A percentile compares a stretch with the other conserved stretches of the same genome.
Conservation (phyloP, 352 stramenopile species). For the Phytophthora europaea region DNA sequence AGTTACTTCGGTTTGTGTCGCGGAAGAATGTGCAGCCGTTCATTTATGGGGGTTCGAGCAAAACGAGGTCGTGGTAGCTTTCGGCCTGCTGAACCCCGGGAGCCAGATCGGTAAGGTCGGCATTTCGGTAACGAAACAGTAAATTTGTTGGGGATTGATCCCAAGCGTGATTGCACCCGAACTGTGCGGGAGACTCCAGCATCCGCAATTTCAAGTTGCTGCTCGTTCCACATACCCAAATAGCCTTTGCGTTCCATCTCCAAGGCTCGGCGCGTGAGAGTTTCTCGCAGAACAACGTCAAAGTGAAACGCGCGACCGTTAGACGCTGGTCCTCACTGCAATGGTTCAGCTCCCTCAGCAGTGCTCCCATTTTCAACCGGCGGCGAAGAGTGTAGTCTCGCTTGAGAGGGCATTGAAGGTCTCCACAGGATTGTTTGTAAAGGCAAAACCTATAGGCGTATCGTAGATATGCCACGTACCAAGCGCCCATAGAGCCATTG, state of each 20-base stretch:
- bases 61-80: constrained; percentile 22
- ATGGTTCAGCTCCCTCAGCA: constrained; percentile 1
- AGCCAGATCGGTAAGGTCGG: constrained; percentile 41
- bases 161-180: not conserved
- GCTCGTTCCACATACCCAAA: not conserved
- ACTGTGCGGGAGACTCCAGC: not conserved
- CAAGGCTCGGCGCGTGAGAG: constrained; percentile 1
- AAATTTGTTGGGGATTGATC: no score
- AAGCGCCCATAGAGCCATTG: constrained; percentile 20
- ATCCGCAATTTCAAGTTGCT: not conserved
- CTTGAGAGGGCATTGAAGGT: constrained; percentile 33
- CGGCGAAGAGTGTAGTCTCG: constrained; percentile 18
- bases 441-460: constrained; percentile 15
- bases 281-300: not conserved
- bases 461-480: constrained; percentile 25
- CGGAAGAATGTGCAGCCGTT: constrained; percentile 33
- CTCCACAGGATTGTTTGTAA: constrained; percentile 35
- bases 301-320: not conserved
- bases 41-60: constrained; percentile 34
- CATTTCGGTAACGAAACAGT: constrained; percentile 17
- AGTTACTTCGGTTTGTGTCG: constrained; percentile 33
- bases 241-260: not conserved
- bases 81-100: constrained; percentile 24
- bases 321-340: constrained; percentile 1
- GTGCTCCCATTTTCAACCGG: constrained; percentile 12